Base-by-base conservation (phyloP, 345 rosid species). In the Melastoma malabathricum region DNA sequence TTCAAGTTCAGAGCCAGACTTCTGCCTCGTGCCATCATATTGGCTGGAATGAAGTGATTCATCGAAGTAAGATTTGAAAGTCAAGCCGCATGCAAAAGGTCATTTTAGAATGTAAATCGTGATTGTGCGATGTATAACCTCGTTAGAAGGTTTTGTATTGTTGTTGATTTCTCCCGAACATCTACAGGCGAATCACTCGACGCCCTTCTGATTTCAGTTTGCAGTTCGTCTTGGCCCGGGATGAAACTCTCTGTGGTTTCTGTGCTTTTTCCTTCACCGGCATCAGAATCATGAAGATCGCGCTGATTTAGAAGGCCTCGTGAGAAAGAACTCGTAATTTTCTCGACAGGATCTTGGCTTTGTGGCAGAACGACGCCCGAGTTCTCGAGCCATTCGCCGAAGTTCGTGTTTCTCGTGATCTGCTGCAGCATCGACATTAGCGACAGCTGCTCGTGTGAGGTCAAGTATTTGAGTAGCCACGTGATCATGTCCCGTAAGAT, bases 331-430 rank as follows among this genome's bases (percentile, higher is more conserved):
- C 66, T 63, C 27, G 70, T 64, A 20, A 89, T 72, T 50, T 79
- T 69, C 71, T 86, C 94, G 23, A 81, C 38, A 10, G 88, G 82
- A 69, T 86, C 83, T 22, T 64, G 31, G 41, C 62, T 54, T 39
- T 50, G 66, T 47, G 59, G 27, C 12, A 52, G 50, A 18, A 55
- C 19, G 14, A 17, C 52, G 60, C 64, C 66, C 20, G 54, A 34
- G 41, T 34, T 34, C 41, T 6, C 2, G 59, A 89, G 57, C 95
- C 97, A 89, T 55, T 86, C 86, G 1, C 63, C 72, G 67, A 89
- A 89, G 83, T 73, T 82, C 23, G 94, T 89, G 59, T 78, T 73
- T 61, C 74, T 89, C 4, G 97, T 69, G 49, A 83, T 78, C 46
- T 62, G 73, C 43, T 65, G 65, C 95, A 77, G 80, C 27, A 75